Evolutionary conservation across 495 filamentous ascomycete species (phyloP), one percentile per base, ranked within the genome.

Genomic region (Lepidopterella palustris): DNA sequence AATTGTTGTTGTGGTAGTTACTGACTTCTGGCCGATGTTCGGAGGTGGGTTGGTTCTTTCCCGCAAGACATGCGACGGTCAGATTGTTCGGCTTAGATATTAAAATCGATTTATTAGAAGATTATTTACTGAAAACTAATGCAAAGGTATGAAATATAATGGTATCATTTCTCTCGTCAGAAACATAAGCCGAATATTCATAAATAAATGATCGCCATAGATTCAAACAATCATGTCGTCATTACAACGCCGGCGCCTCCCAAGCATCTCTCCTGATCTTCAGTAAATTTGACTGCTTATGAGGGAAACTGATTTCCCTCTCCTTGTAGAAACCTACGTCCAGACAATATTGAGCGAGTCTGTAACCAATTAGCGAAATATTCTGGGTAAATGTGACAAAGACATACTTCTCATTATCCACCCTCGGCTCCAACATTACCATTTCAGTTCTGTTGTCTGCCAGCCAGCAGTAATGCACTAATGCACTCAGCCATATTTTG

Each of bases 261-360:
- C 92, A 98, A 24, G 76, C 81, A 59, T 97, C 92, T 59, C 93
- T 77, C 66, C 80, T 79, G 48, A 96, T 81, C 71, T 86, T 87
- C 77, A 96, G 87, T 62, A 95, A 78, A 63, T 91, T 92, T 2
- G 89, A 82, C 70, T 95, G 90, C 73, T 97, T 98, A 71, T 97
- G 91, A 18, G 92, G 87, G 66, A 98, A 93, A 13, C 83, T 81
- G 39, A 97, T 79, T 69, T 97, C 88, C 53, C 82, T 85, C 71
- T 97, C 89, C 69, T 93, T 96, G 55, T 86, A 83, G 68, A 97
- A 98, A 3, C 93, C 93, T 2, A 79, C 78, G 18, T 85, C 68
- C 58, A 86, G 77, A 6, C 92, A 78, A 65, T 96, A 92, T 8
- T 79, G 75, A 53, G 92, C 87, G 39, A 97, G 84, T 64, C 92